These are phyloP conservation scores for Fusarium xyrophilum DNA, from an alignment of 2,329 filamentous ascomycete genomes.

Conservation along the genomic window DNA sequence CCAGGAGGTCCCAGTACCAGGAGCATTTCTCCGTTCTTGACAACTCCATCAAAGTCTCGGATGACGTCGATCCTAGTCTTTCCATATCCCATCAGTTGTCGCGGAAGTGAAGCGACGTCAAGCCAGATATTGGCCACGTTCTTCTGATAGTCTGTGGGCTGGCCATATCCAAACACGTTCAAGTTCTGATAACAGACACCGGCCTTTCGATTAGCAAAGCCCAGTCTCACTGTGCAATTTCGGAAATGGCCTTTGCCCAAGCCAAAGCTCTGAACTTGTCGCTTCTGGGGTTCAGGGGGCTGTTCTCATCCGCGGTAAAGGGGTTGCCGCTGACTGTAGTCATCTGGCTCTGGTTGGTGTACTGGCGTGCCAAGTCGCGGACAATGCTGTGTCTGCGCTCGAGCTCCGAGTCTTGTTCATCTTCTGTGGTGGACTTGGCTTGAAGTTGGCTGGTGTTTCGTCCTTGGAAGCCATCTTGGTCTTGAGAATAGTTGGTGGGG, in stretches of 20 bases:
- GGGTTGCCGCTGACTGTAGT: conserved; percentile 48
- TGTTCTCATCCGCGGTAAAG: conserved; percentile 47
- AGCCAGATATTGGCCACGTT: conserved; percentile 66
- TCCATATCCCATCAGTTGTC: conserved; percentile 59
- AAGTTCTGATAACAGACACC: conserved; percentile 70
- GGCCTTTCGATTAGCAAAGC: conserved; percentile 42
- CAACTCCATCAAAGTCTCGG: conserved; percentile 68
- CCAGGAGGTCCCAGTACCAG: conserved; percentile 74
- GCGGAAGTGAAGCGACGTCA: conserved; percentile 50
- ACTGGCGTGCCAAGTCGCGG: conserved; percentile 58
- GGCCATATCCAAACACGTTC: conserved; percentile 72
- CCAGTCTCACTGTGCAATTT: conserved; percentile 25
- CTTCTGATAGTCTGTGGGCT: conserved; percentile 72
- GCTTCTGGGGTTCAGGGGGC: conserved; percentile 54
- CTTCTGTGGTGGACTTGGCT: conserved; percentile 25
- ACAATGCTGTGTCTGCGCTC: conserved; percentile 47
- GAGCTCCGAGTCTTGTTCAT: conserved; percentile 50
- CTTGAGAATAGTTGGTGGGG: not conserved
- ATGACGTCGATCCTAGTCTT: conserved; percentile 69
- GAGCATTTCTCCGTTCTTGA: conserved; percentile 73
- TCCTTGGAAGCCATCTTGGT: not conserved
- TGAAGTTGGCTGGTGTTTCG: not conserved
- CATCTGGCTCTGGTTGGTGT: conserved; percentile 59
- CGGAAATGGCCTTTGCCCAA: conserved; percentile 35
- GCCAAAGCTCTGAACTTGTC: conserved; percentile 30